Percentiles rank a stretch among this genome's conserved stretches.
Evolutionary conservation across 163 green algal genomes (phyloP).

Genomic region (Prototheca stagnorum): DNA sequence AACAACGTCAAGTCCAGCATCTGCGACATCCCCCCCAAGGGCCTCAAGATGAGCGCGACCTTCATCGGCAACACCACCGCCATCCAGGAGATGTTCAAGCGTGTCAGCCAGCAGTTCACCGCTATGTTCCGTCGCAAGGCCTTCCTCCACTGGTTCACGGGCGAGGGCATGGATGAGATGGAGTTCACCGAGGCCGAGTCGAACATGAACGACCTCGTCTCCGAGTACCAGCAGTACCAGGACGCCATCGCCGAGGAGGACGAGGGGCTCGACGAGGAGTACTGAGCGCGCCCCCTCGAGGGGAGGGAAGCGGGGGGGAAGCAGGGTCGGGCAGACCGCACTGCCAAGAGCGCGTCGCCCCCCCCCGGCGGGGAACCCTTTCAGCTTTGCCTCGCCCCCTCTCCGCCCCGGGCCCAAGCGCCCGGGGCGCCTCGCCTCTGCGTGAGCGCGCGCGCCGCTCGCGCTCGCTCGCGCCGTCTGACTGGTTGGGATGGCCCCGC

Average conservation of each 20-base stretch:
- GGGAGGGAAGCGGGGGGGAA: too few relatives aligned
- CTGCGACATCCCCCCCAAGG: slow-evolving; percentile 94
- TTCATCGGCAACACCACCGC: slow-evolving; percentile 98
- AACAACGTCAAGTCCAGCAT: slow-evolving; percentile 93
- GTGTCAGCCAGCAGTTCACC: slow-evolving; percentile 96
- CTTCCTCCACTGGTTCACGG: slow-evolving; percentile 98
- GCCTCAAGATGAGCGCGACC: slow-evolving; percentile 92
- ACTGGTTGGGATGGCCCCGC: too few relatives aligned
- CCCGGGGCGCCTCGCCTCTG: too few relatives aligned
- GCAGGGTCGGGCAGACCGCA: too few relatives aligned
- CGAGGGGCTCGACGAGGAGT: slow-evolving; percentile 57
- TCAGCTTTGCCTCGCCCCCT: background rate
- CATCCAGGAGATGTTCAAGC: slow-evolving; percentile 99
- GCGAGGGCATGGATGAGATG: slow-evolving; percentile 95
- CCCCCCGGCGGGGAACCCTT: background rate
- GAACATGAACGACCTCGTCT: slow-evolving; percentile 99
- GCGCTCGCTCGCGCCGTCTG: too few relatives aligned
- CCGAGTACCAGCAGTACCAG: slow-evolving; percentile 93
- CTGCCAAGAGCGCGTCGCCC: background rate
- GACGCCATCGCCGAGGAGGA: slow-evolving; percentile 82
- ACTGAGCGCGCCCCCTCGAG: too few relatives aligned
- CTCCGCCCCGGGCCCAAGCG: background rate
- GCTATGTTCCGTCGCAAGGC: slow-evolving; percentile 99
- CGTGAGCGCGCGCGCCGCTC: too few relatives aligned
- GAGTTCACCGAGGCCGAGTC: slow-evolving; percentile 99